phyloP scores from a whole-genome alignment of 78 protist genomes.

The Dictyostelium firmibasis region DNA sequence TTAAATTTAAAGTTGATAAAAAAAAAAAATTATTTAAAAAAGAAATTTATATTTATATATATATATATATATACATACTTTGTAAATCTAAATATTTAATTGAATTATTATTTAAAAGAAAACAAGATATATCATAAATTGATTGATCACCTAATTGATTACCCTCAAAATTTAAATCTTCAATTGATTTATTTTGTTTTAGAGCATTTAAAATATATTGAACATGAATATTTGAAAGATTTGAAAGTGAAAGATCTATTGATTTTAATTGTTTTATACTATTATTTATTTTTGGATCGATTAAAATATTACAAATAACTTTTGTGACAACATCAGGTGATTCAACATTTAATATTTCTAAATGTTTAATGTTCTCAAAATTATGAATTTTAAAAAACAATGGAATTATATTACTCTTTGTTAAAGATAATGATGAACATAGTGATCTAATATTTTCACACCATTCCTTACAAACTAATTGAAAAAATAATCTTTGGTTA shows the following conservation, averaged over 20 bases:
- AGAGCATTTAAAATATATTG: not conserved
- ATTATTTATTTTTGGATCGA: not conserved
- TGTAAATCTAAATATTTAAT: constrained; percentile 3
- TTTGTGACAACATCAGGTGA: not conserved
- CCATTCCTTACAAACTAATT: not conserved
- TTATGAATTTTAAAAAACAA: not conserved
- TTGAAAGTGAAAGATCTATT: not conserved
- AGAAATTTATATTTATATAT: too few species aligned
- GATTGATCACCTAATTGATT: constrained; percentile 7
- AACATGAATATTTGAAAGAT: not conserved
- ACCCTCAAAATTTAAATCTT: not conserved
- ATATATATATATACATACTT: constrained; percentile 7
- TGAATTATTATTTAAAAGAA: not conserved
- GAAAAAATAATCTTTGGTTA: not conserved
- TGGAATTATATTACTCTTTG: constrained; percentile 6
- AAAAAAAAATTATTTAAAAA: too few species aligned
- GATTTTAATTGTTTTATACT: not conserved
- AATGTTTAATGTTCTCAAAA: not conserved
- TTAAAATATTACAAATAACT: not conserved
- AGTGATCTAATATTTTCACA: not conserved
- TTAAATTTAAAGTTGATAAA: not conserved
- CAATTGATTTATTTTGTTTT: not conserved
- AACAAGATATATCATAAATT: not conserved
- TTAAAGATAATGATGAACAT: not conserved
- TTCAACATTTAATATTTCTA: not conserved